phyloP scores from a whole-genome alignment of 306 rosid genomes.

The Canavalia ensiformis region DNA sequence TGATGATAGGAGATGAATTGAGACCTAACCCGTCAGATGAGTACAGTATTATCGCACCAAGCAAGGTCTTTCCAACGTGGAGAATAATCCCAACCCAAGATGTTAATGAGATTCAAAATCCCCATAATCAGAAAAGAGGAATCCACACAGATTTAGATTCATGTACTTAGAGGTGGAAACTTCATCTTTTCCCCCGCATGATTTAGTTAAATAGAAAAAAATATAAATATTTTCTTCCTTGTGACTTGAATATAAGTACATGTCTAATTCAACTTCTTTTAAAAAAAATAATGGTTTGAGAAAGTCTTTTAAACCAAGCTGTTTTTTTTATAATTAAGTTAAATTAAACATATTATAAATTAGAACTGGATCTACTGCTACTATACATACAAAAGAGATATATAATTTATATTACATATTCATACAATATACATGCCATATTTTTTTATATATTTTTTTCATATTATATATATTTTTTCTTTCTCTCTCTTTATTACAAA shows the following conservation, averaged over 20 bases:
- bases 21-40: conserved; percentile 53
- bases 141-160: background rate
- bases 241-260: background rate
- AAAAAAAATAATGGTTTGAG: too few species aligned
- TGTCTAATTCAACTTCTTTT: too few species aligned
- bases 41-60: conserved; percentile 53
- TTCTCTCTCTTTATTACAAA: too few species aligned
- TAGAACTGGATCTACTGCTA: background rate
- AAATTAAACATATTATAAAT: background rate
- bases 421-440: too few species aligned
- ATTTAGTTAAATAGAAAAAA: background rate
- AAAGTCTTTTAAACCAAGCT: too few species aligned
- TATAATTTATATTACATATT: too few species aligned
- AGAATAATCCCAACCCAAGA: conserved; percentile 51
- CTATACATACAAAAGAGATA: background rate
- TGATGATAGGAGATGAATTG: conserved; percentile 67
- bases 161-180: background rate
- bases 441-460: too few species aligned
- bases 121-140: conserved; percentile 51
- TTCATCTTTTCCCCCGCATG: background rate
- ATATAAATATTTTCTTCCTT: too few species aligned
- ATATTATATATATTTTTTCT: too few species aligned
- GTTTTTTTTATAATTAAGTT: too few species aligned
- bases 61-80: conserved; percentile 68
- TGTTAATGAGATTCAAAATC: conserved; percentile 35